These are phyloP conservation scores for Metschnikowia lochheadii DNA, from an alignment of 805 yeast genomes.

Conservation along the genomic window DNA sequence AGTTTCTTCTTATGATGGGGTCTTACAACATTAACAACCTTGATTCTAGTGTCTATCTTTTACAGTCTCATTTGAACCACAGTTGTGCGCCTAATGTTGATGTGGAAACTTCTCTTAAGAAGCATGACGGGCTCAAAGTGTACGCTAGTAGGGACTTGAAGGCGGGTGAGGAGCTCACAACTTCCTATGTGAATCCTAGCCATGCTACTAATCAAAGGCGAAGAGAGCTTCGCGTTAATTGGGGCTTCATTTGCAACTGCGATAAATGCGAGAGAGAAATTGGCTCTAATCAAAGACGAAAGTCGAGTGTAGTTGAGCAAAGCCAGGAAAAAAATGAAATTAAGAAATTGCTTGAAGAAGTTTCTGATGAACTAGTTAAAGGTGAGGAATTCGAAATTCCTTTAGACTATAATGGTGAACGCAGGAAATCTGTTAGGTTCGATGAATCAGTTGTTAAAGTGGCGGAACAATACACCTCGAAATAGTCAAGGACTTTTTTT, in stretches of 20 bases:
- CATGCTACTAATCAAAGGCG: slow-evolving; percentile 61
- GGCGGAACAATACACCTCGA: background rate
- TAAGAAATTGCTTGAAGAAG: slow-evolving; percentile 41
- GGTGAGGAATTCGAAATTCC: slow-evolving; percentile 47
- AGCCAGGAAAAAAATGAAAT: slow-evolving; percentile 33
- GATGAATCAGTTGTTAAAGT: slow-evolving; percentile 48
- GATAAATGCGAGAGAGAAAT: slow-evolving; percentile 58
- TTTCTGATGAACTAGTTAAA: slow-evolving; percentile 34
- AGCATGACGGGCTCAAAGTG: slow-evolving; percentile 51
- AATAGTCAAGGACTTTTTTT: background rate
- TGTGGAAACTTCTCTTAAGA: slow-evolving; percentile 40
- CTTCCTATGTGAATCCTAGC: slow-evolving; percentile 66
- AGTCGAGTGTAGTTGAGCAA: slow-evolving; percentile 32
- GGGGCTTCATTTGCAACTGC: slow-evolving; percentile 78
- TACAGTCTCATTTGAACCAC: slow-evolving; percentile 73
- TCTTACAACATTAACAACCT: slow-evolving; percentile 71
- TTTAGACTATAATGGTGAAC: slow-evolving; percentile 30
- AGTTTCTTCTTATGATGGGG: slow-evolving; percentile 61
- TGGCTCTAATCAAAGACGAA: slow-evolving; percentile 41
- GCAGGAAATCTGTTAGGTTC: slow-evolving; percentile 65
- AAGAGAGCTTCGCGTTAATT: slow-evolving; percentile 61
- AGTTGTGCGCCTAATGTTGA: slow-evolving; percentile 69
- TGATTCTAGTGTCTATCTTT: slow-evolving; percentile 55
- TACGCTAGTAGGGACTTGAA: slow-evolving; percentile 53
- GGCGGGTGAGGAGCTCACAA: slow-evolving; percentile 63